Conservation (phyloP, 345 rosid species). For the Eucalyptus curtisii region DNA sequence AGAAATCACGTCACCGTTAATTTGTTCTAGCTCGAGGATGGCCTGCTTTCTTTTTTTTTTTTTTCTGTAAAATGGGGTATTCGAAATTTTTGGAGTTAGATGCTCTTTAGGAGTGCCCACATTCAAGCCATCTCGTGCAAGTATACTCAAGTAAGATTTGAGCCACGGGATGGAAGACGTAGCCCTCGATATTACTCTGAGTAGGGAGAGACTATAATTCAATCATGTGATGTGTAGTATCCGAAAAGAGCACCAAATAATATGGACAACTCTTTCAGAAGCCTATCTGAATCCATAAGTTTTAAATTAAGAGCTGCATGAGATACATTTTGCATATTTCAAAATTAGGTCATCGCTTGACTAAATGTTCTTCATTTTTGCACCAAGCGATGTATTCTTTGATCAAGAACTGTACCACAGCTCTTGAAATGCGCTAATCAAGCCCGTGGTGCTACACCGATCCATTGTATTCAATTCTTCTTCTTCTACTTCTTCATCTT, state of each 20-base stretch:
- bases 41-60: background rate
- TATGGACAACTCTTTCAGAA: background rate
- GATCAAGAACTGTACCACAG: background rate
- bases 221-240: background rate
- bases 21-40: background rate
- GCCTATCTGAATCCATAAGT: fast-evolving
- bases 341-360: background rate
- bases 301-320: background rate
- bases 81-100: background rate
- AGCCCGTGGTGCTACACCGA: background rate
- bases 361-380: background rate
- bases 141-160: background rate
- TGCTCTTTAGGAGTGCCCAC: background rate
- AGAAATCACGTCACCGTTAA: background rate
- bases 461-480: background rate
- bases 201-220: background rate
- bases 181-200: background rate
- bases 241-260: background rate
- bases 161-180: fast-evolving
- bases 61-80: background rate
- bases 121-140: background rate
- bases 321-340: background rate
- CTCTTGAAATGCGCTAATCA: background rate
- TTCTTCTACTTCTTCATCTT: background rate
- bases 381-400: background rate